Percentiles rank a stretch among this genome's conserved stretches.
phyloP scores from a whole-genome alignment of 177 flowering plant species.

The Vitis hybrid region DNA sequence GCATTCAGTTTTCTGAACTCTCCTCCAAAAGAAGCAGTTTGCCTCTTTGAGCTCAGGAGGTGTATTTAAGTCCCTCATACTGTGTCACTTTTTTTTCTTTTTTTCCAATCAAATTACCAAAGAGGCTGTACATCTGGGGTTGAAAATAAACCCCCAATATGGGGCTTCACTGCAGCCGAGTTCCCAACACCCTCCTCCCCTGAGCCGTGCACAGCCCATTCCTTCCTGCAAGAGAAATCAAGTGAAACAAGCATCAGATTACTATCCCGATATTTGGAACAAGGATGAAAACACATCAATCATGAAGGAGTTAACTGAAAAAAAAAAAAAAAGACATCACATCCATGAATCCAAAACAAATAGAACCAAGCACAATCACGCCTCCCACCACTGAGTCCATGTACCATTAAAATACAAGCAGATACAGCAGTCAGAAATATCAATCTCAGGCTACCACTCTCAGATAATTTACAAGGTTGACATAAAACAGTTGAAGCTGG shows the following conservation, averaged over 20 bases:
- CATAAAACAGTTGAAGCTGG: no score
- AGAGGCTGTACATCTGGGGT: slow-evolving; percentile 80
- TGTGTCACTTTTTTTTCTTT: slow-evolving; percentile 1
- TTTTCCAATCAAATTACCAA: slow-evolving; percentile 73
- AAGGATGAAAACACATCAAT: not conserved
- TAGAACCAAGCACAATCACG: not conserved
- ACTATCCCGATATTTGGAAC: not conserved
- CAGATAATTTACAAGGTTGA: no score
- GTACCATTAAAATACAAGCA: no score
- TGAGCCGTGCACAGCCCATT: slow-evolving; percentile 45
- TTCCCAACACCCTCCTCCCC: slow-evolving; percentile 48
- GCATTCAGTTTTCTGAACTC: slow-evolving; percentile 39
- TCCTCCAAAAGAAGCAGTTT: slow-evolving; percentile 37
- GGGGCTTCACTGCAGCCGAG: slow-evolving; percentile 42
- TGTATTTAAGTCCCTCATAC: slow-evolving; percentile 23
- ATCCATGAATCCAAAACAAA: not conserved
- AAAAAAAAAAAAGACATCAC: no score
- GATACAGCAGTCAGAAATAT: no score
- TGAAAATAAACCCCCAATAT: slow-evolving; percentile 61
- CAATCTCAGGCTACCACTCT: no score
- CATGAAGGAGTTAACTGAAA: no score
- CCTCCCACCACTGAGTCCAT: no score
- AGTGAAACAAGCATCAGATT: slow-evolving; percentile 3
- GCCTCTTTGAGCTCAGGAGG: slow-evolving; percentile 31
- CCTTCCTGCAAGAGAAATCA: slow-evolving; percentile 48